Percentiles rank a stretch among this genome's conserved stretches.
Conservation (phyloP, 495 filamentous ascomycete species). For the Cercophora samala region DNA sequence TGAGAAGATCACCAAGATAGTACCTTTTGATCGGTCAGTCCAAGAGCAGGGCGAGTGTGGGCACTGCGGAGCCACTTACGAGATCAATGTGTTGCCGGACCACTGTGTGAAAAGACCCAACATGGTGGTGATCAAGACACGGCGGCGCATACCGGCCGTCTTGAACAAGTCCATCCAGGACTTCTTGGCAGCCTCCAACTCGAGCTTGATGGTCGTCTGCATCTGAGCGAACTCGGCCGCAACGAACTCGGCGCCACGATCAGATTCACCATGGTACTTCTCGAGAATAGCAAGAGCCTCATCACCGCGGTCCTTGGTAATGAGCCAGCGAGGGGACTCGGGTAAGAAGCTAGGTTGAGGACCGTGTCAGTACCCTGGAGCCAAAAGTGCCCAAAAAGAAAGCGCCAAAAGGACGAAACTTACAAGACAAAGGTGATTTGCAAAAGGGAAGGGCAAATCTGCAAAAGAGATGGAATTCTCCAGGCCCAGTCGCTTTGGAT, state of each 20-base stretch:
- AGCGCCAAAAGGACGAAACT: background rate
- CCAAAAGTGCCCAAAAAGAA: no score
- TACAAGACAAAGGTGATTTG: constrained; percentile 52
- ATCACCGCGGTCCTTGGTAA: constrained; percentile 56
- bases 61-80: constrained; percentile 23
- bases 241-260: constrained; percentile 53
- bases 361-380: background rate
- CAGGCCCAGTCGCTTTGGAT: constrained; percentile 59
- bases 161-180: constrained; percentile 56
- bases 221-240: constrained; percentile 62
- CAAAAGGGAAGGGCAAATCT: constrained; percentile 54
- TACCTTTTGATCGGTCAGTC: constrained; percentile 27
- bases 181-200: constrained; percentile 51
- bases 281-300: constrained; percentile 56
- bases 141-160: constrained; percentile 53
- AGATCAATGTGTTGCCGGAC: constrained; percentile 63
- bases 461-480: constrained; percentile 62
- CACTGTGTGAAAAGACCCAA: constrained; percentile 63
- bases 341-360: constrained; percentile 41
- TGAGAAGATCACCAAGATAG: constrained; percentile 52
- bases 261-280: constrained; percentile 62
- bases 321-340: constrained; percentile 59
- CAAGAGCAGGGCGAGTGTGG: background rate
- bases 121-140: constrained; percentile 55
- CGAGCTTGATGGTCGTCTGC: constrained; percentile 54